Conservation (phyloP, 2,329 filamentous ascomycete species). For the Pestalotiopsis sp. region DNA sequence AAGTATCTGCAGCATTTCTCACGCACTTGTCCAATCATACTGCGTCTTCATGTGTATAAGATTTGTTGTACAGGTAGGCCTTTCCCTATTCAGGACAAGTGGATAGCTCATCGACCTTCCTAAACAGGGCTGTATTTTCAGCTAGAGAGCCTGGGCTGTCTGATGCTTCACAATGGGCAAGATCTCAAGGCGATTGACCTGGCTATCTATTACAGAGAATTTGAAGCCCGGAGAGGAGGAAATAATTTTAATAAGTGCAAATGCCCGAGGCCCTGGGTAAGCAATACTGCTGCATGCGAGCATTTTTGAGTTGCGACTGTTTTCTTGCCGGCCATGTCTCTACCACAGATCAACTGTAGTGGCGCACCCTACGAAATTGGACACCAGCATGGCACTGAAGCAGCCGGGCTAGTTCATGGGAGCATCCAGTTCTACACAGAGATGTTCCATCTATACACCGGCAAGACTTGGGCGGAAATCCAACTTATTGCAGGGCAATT, state of each 20-base stretch:
- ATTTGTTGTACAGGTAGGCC: neutral
- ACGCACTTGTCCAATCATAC: neutral
- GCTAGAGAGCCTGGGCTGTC: neutral
- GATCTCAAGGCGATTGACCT: neutral
- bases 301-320: neutral
- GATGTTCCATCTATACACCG: neutral
- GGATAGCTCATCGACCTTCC: neutral
- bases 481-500: neutral
- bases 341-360: neutral
- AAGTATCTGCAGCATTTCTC: neutral
- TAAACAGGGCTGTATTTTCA: neutral
- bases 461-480: neutral
- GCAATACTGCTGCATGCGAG: neutral
- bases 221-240: neutral
- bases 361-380: neutral
- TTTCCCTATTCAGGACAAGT: neutral
- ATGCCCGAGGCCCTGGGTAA: neutral
- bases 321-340: neutral
- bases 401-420: neutral
- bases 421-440: neutral
- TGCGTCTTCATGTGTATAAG: neutral
- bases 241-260: neutral
- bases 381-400: neutral
- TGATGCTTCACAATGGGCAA: neutral
- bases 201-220: neutral